A percentile compares a stretch with the other conserved stretches of the same genome.
These are phyloP conservation scores for Colletotrichum phormii DNA, from an alignment of 2,329 filamentous ascomycete species.

Conservation along the genomic window DNA sequence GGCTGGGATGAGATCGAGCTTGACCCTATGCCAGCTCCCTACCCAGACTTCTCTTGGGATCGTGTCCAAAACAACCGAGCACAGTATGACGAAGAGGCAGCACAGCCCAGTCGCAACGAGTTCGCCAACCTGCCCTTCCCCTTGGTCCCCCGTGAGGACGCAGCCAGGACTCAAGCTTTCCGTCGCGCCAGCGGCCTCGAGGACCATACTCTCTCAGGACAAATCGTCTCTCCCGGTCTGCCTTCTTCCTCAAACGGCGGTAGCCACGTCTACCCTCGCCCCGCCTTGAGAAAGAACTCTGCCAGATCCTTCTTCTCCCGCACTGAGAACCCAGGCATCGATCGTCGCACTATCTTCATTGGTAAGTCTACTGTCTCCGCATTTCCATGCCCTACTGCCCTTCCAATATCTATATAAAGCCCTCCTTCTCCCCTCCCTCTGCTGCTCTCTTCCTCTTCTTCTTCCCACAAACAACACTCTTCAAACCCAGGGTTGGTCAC, in stretches of 20 bases:
- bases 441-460: neutral
- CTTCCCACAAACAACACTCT: neutral
- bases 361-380: conserved; percentile 12
- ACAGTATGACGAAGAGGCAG: neutral
- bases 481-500: neutral
- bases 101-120: neutral
- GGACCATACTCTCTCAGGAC: conserved; percentile 36
- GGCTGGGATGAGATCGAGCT: conserved; percentile 27
- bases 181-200: conserved; percentile 37
- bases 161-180: conserved; percentile 26
- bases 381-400: neutral
- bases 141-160: conserved; percentile 30
- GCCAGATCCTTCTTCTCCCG: conserved; percentile 17
- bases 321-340: conserved; percentile 14
- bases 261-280: neutral
- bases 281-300: conserved; percentile 7
- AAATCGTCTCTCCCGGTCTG: conserved; percentile 1
- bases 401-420: neutral
- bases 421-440: neutral
- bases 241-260: conserved; percentile 12
- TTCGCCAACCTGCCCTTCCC: conserved; percentile 23
- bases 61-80: neutral
- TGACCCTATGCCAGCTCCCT: neutral
- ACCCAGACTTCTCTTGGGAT: neutral
- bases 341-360: neutral